These are phyloP conservation scores for Nicotiana attenuata DNA, from an alignment of 257 asterid genomes.

Conservation along the genomic window DNA sequence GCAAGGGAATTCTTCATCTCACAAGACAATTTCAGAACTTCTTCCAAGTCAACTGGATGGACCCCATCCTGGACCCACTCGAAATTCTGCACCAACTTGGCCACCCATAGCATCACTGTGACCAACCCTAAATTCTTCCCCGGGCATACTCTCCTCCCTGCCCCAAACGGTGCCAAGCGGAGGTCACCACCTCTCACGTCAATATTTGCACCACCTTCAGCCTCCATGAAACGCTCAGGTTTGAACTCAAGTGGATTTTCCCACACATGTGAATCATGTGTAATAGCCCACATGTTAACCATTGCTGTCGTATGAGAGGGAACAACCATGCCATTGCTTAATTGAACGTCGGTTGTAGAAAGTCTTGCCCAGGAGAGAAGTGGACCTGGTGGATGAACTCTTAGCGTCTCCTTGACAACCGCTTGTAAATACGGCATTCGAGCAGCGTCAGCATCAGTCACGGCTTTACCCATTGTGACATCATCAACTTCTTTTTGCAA, in stretches of 20 bases:
- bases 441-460: conserved; percentile 22
- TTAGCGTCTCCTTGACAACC: conserved; percentile 40
- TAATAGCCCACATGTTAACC: conserved; percentile 62
- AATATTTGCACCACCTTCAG: conserved; percentile 19
- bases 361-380: conserved; percentile 51
- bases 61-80: conserved; percentile 19
- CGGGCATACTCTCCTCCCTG: conserved; percentile 57
- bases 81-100: conserved; percentile 38
- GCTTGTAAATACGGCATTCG: conserved; percentile 37
- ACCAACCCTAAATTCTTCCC: conserved; percentile 46
- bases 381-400: conserved; percentile 57
- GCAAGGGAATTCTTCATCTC: conserved; percentile 53
- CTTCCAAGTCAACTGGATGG: conserved; percentile 32
- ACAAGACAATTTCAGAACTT: conserved; percentile 49
- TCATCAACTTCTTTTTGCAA: conserved; percentile 22
- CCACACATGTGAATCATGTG: conserved; percentile 37
- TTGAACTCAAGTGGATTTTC: conserved; percentile 27
- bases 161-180: conserved; percentile 53
- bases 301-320: conserved; percentile 45
- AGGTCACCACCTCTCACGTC: conserved; percentile 49
- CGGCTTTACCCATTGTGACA: background rate
- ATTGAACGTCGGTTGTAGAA: conserved; percentile 30
- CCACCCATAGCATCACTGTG: conserved; percentile 44
- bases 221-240: conserved; percentile 30
- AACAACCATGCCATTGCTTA: conserved; percentile 41